Evolutionary conservation across 1,284 basidiomycete species (phyloP), one percentile per base, ranked within the genome.

Genomic region (Cryptococcus sp.): DNA sequence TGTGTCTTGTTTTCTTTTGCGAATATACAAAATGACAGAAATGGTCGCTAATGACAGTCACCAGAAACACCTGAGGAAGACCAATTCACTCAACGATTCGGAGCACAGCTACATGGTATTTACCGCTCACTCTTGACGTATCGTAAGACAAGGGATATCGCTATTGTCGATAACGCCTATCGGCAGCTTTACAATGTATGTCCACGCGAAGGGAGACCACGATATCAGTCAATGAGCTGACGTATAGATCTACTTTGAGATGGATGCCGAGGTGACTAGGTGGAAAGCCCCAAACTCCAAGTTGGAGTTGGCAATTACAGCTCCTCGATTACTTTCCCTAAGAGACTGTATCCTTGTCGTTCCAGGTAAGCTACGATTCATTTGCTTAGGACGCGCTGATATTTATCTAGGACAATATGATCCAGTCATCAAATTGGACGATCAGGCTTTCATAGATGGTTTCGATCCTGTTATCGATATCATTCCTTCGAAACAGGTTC

Each of bases 51-150:
- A 21, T 28, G 9, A 11, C 37, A 65, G 57, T 25, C 41, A 7
- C 64, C 66, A 7, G 67, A 70, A 44, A 70, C 67, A 7, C 64
- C 63, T n/a, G 64, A 67, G 43, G 67, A 70, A 34, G 64, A 67
- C 11, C 56, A 61, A 19, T 70, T 70, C 44, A 57, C 60, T 0
- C 56, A 62, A 43, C 54, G 56, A 18, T 70, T 58, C 50, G 67
- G 67, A 3, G 22, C 47, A 1, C 50, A 49, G 16, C 40, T 70
- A 22, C 49, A 49, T 11, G 45, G 48, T 3, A 53, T 70, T 32
- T 52, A 68, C 37, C 54, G 53, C 21, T 50, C 48, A 7, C 50
- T 70, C 19, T 13, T 54, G 11, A 54, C 52, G 31, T 70, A 67
- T 39, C 46, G 49, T 7, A 45, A 53, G 2, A 63, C 49, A n/a